These are phyloP conservation scores for Zelopaecilomyces penicillatus DNA, from an alignment of 2,329 filamentous ascomycete genomes.

Conservation along the genomic window DNA sequence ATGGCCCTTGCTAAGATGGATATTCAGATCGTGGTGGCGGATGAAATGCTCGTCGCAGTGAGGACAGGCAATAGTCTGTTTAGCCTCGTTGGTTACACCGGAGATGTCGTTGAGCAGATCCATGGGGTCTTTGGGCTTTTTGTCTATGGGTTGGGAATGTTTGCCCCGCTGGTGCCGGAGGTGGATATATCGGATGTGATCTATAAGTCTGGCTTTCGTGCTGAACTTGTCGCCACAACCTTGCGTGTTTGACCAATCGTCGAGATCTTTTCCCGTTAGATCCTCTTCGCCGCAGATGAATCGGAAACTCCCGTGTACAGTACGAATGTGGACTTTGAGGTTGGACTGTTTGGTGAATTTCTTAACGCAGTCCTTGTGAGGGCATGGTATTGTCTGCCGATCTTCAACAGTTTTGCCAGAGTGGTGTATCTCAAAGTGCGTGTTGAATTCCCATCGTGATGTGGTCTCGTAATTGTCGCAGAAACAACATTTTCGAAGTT, in stretches of 20 bases:
- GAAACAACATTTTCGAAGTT: conserved; percentile 55
- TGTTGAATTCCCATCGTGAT: conserved; percentile 59
- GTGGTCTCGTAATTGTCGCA: conserved; percentile 59
- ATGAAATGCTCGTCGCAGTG: conserved; percentile 40
- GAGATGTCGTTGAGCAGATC: conserved; percentile 36
- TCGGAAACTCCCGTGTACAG: conserved; percentile 65
- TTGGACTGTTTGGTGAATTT: conserved; percentile 80
- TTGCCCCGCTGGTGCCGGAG: conserved; percentile 48
- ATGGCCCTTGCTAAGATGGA: conserved; percentile 32
- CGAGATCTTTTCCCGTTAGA: conserved; percentile 47
- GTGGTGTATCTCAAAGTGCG: conserved; percentile 73
- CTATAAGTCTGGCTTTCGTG: conserved; percentile 70
- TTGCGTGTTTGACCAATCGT: conserved; percentile 54
- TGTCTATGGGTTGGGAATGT: conserved; percentile 10
- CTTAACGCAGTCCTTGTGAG: conserved; percentile 59
- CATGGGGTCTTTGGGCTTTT: conserved; percentile 10
- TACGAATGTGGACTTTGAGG: conserved; percentile 68
- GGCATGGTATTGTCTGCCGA: conserved; percentile 58
- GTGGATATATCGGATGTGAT: conserved; percentile 78
- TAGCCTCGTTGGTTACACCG: conserved; percentile 30
- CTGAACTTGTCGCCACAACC: conserved; percentile 70
- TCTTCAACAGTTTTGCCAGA: conserved; percentile 53
- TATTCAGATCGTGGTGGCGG: conserved; percentile 41
- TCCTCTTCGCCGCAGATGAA: conserved; percentile 72
- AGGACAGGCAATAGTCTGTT: conserved; percentile 36